Evolutionary conservation across 2,329 filamentous ascomycete genomes (phyloP), one percentile per base, ranked within the genome.

Genomic region (Alternaria incomplexa): DNA sequence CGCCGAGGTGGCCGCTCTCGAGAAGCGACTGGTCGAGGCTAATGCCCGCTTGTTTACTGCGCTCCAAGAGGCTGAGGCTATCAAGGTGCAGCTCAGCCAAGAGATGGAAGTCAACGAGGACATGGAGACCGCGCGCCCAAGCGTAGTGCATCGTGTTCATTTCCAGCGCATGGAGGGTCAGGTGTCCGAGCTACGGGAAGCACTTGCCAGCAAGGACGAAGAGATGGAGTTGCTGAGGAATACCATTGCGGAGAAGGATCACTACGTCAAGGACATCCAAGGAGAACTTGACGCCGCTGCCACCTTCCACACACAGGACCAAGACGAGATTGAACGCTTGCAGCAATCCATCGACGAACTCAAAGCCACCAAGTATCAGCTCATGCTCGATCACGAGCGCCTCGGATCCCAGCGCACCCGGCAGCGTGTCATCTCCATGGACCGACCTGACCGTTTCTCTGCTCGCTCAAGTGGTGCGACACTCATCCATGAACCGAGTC

Each of bases 151-250:
- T 52, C 72, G 69, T 26, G 76, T 73, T 25, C 77, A 78, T 26
- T 77, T 77, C 30, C 75, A 77, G 54, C 67, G 74, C 9, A 70
- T 78, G 74, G 76, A 78, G 58, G 70, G 70, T 3, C 70, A 78
- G 22, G 58, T 78, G 4, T 72, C 71, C 25, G 76, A 78, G 26
- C 64, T 65, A 20, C 70, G 66, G 22, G 63, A 73, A 22, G 58
- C 62, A 4, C 64, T 77, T 2, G 59, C 47, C 8, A 60, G 26
- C 22, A 77, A 73, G 44, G 65, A 73, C 3, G 64, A 68, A 6
- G 73, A 77, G 45, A 64, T 78, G 12, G 52, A 65, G 23, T 50
- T 58, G 3, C 46, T 77, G 4, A 64, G 63, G 54, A 62, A 58
- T 5, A 64, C 45, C 6, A 53, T 68, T 6, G 45, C 62, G 0